Percentiles rank a stretch among this genome's conserved stretches.
These are phyloP conservation scores for Aspergillus sp. DNA, from an alignment of 2,329 filamentous ascomycete species.

Conservation along the genomic window DNA sequence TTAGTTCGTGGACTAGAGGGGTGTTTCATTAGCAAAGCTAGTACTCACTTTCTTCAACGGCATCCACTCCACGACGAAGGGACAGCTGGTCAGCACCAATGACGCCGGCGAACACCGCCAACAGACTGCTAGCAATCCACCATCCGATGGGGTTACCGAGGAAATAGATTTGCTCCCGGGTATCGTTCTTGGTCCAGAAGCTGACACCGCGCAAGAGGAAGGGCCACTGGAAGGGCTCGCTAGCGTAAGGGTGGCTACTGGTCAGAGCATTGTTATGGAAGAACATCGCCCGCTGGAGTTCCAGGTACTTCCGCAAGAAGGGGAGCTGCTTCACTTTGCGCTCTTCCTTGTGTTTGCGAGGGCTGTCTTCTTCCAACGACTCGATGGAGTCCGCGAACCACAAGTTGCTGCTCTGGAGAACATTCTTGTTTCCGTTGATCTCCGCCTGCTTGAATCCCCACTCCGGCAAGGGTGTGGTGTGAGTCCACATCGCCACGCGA, in stretches of 20 bases:
- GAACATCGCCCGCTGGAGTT: slow-evolving; percentile 98
- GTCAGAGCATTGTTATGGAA: slow-evolving; percentile 98
- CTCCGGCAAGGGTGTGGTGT: slow-evolving; percentile 89
- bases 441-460: slow-evolving; percentile 98
- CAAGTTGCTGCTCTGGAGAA: slow-evolving; percentile 83
- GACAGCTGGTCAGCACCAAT: slow-evolving; percentile 91
- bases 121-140: slow-evolving; percentile 90
- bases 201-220: slow-evolving; percentile 96
- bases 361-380: slow-evolving; percentile 69
- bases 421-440: slow-evolving; percentile 98
- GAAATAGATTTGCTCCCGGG: slow-evolving; percentile 97
- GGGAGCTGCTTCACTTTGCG: slow-evolving; percentile 79
- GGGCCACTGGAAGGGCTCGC: slow-evolving; percentile 94
- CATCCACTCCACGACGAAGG: slow-evolving; percentile 87
- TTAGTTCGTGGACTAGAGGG: not conserved
- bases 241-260: slow-evolving; percentile 93
- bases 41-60: slow-evolving; percentile 84
- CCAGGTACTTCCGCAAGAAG: slow-evolving; percentile 92
- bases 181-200: slow-evolving; percentile 98
- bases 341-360: slow-evolving; percentile 72
- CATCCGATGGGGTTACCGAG: slow-evolving; percentile 94
- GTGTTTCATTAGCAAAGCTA: not conserved
- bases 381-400: slow-evolving; percentile 93
- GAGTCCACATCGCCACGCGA: slow-evolving; percentile 99
- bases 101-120: slow-evolving; percentile 92